Evolutionary conservation across 1,284 basidiomycete species (phyloP).

Genomic region (Phaffia rhodozyma): DNA sequence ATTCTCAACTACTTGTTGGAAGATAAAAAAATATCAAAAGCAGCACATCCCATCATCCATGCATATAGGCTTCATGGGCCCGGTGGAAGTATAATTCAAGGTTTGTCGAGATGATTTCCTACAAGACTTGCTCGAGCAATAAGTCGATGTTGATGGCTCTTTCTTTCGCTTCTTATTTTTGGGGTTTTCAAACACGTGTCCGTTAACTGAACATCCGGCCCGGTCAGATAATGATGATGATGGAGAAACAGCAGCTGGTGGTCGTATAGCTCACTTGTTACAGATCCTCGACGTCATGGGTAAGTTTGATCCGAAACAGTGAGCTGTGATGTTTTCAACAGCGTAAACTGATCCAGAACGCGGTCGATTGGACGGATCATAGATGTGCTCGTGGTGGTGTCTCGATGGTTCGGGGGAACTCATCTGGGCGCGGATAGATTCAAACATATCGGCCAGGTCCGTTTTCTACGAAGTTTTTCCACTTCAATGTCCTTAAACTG

Average conservation of each 20-base stretch:
- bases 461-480: no score
- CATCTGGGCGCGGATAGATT: slow-evolving; percentile 78
- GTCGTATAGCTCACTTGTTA: slow-evolving; percentile 69
- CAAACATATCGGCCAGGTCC: slow-evolving; percentile 75
- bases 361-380: slow-evolving; percentile 15
- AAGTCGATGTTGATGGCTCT: not conserved
- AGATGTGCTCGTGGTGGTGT: slow-evolving; percentile 26
- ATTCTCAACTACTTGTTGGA: slow-evolving; percentile 60
- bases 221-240: slow-evolving; percentile 82
- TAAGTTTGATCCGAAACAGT: no score
- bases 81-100: slow-evolving; percentile 50
- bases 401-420: slow-evolving; percentile 66
- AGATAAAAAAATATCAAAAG: slow-evolving; percentile 47
- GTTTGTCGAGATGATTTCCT: slow-evolving; percentile 33
- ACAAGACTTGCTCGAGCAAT: not conserved
- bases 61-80: slow-evolving; percentile 43
- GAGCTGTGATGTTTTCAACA: slow-evolving; percentile 48
- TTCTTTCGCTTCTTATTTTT: not conserved
- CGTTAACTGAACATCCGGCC: not conserved
- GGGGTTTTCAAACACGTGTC: not conserved
- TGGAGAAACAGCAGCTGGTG: slow-evolving; percentile 80
- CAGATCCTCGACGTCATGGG: slow-evolving; percentile 55
- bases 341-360: slow-evolving; percentile 39
- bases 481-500: no score
- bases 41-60: slow-evolving; percentile 78